Base-by-base conservation (phyloP, 345 rosid genomes). In the Mangifera indica region DNA sequence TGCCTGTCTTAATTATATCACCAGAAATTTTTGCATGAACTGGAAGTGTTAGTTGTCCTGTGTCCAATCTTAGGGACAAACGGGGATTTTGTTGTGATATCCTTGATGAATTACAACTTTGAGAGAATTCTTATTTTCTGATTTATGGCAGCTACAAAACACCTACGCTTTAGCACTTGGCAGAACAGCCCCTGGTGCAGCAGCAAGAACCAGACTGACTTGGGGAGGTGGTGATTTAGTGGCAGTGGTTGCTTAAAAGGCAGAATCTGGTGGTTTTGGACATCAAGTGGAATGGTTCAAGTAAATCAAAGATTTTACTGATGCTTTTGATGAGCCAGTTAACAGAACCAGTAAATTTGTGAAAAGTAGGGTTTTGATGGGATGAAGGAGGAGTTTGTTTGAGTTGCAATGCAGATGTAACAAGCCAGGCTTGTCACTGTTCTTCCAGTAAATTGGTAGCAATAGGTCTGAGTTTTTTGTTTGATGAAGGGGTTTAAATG, bases 291-390 rank as follows among this genome's bases (percentile, higher is more conserved):
- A 48, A 48, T 11, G 52, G 52, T 48, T 49, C 6, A 14, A 49
- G n/a, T 49, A 14, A 37, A 49, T 49, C 15, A 2, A 49, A n/a
- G 53, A 49, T 49, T 49, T 49, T 14, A 49, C 7, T 49, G 9
- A 45, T 61, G 65, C 65, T 61, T 61, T 61, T 61, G 46, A 61
- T 61, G n/a, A 34, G 48, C 17, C n/a, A 15, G 53, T 15, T 13
- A 18, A 49, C 6, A 5, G 53, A 61, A 40, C 26, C 20, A 34
- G n/a, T 61, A 61, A 61, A 10, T 60, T 0, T 11, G 64, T n/a
- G 22, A 34, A 11, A 32, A 32, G 14, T 60, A 29, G 9, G 45
- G 14, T 2, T 29, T 37, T 29, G 48, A 59, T 17, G 49, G 7
- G n/a, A 14, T 34, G 48, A 37, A 37, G 14, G 21, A 59, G 6